Percentiles rank a stretch among this genome's conserved stretches.
Conservation (phyloP, 1,284 basidiomycete species). For the Apiotrichum porosum region DNA sequence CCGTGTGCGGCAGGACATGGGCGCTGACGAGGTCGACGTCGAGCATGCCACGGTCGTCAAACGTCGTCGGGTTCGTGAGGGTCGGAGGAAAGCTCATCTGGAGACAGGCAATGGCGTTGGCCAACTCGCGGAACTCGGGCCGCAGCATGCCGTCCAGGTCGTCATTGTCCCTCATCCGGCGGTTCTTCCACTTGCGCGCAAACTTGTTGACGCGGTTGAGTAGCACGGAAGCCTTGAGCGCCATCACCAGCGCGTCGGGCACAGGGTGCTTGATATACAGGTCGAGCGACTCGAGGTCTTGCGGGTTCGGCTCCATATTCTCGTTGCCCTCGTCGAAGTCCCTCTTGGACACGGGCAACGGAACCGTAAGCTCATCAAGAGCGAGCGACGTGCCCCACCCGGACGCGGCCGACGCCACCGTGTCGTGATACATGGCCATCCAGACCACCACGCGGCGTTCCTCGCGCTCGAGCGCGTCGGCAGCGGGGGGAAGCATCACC, state of each 20-base stretch:
- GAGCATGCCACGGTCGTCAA: conserved; percentile 22
- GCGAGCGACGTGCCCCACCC: conserved; percentile 46
- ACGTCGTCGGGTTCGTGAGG: conserved; percentile 24
- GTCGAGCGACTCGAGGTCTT: conserved; percentile 44
- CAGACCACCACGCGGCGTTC: conserved; percentile 43
- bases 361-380: conserved; percentile 44
- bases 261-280: conserved; percentile 46
- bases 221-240: conserved; percentile 32
- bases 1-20: conserved; percentile 40
- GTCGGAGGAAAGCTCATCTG: conserved; percentile 42
- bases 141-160: conserved; percentile 42
- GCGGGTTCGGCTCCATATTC: conserved; percentile 41
- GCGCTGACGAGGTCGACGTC: conserved; percentile 37
- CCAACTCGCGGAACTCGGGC: conserved; percentile 45
- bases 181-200: conserved; percentile 43
- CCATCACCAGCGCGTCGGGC: conserved; percentile 41
- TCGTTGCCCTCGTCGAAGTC: conserved; percentile 33
- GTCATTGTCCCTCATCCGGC: conserved; percentile 38
- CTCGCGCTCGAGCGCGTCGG: conserved; percentile 45
- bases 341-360: conserved; percentile 35
- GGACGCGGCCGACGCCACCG: conserved; percentile 37
- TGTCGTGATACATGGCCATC: conserved; percentile 46
- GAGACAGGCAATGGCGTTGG: conserved; percentile 41
- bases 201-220: conserved; percentile 39
- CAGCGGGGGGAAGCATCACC: conserved; percentile 41